phyloP scores from a whole-genome alignment of 176 grass and related monocot species.

The Saccharum officinarum region DNA sequence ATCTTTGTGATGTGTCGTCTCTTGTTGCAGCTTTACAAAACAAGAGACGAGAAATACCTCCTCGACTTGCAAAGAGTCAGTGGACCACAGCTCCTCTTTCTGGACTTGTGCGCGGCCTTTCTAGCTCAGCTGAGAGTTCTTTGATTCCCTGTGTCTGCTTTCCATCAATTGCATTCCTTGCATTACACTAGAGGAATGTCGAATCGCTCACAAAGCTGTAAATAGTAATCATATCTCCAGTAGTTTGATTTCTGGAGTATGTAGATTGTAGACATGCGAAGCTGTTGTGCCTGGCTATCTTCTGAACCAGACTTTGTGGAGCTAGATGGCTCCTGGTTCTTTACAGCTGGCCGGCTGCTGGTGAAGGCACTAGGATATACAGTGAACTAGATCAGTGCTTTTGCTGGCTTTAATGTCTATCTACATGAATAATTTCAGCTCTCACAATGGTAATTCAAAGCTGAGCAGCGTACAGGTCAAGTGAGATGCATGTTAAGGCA shows the following conservation, averaged over 20 bases:
- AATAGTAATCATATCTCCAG: conserved; percentile 41
- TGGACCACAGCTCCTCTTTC: conserved; percentile 76
- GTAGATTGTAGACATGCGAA: conserved; percentile 34
- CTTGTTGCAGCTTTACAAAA: conserved; percentile 78
- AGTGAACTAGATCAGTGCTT: conserved; percentile 2
- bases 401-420: conserved; percentile 14
- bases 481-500: not conserved
- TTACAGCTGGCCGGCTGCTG: conserved; percentile 14
- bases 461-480: conserved; percentile 18
- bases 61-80: conserved; percentile 77
- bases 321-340: conserved; percentile 25
- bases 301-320: conserved; percentile 17
- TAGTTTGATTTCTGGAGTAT: conserved; percentile 36
- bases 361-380: conserved; percentile 23
- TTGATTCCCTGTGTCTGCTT: conserved; percentile 27
- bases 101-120: conserved; percentile 77
- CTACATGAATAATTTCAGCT: conserved; percentile 40
- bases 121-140: conserved; percentile 80
- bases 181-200: conserved; percentile 16
- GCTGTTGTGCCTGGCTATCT: conserved; percentile 14
- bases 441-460: conserved; percentile 28
- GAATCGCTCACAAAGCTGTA: conserved; percentile 35
- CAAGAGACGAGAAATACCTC: conserved; percentile 81
- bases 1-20: conserved; percentile 16
- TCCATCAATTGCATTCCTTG: conserved; percentile 7